Conservation (phyloP, 2,329 filamentous ascomycete species). For the Mollisia scopiformis region DNA sequence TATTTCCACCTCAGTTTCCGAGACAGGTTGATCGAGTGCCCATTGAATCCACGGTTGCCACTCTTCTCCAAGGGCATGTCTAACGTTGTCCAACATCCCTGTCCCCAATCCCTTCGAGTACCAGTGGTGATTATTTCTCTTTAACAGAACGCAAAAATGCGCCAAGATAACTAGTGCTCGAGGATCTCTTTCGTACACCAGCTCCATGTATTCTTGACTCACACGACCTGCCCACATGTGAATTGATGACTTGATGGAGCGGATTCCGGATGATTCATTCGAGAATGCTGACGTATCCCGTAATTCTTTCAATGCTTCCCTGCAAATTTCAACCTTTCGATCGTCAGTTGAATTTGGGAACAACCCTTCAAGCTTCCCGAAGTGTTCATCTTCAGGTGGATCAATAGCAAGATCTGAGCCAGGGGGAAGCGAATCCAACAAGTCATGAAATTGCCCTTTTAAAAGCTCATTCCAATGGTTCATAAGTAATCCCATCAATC, state of each 20-base stretch:
- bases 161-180: slow-evolving; percentile 24
- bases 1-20: too few species aligned
- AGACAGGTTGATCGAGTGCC: slow-evolving; percentile 9
- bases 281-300: slow-evolving; percentile 3
- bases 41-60: slow-evolving; percentile 14
- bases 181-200: slow-evolving; percentile 22
- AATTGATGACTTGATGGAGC: slow-evolving; percentile 3
- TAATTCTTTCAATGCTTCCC: slow-evolving; percentile 4
- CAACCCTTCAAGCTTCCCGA: slow-evolving; percentile 6
- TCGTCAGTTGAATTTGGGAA: neutral
- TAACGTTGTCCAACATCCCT: slow-evolving; percentile 10
- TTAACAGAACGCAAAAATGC: slow-evolving; percentile 18
- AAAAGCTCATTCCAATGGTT: slow-evolving; percentile 6
- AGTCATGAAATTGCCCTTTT: slow-evolving; percentile 11
- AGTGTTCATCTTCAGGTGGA: slow-evolving; percentile 13
- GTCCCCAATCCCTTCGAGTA: slow-evolving; percentile 10
- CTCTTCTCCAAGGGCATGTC: neutral
- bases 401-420: too few species aligned
- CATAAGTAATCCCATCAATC: slow-evolving; percentile 8
- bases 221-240: slow-evolving; percentile 14
- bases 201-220: slow-evolving; percentile 3
- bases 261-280: neutral
- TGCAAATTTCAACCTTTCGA: neutral
- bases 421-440: too few species aligned
- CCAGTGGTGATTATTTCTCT: slow-evolving; percentile 13